Conservation (phyloP, 768 basidiomycete species). For the Gloeostereum incarnatum region DNA sequence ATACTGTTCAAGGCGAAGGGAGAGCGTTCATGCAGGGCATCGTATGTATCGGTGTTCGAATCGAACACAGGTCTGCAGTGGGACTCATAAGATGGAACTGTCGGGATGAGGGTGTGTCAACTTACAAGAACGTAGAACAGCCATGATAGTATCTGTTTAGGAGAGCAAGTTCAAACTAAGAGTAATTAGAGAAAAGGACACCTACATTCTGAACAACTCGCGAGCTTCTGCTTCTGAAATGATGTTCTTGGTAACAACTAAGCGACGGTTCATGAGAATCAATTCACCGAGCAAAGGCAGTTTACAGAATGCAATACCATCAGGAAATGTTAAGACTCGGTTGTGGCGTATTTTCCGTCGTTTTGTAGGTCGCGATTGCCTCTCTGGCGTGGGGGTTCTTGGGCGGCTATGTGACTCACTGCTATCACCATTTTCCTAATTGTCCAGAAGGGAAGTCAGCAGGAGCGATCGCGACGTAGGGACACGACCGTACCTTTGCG, state of each 20-base stretch:
- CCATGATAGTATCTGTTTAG: constrained; percentile 74
- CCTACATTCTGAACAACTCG: constrained; percentile 79
- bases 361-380: constrained; percentile 59
- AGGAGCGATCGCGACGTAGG: not conserved
- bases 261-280: constrained; percentile 3
- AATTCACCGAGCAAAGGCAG: no score
- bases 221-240: constrained; percentile 78
- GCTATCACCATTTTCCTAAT: constrained; percentile 72
- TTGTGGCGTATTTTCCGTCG: constrained; percentile 65
- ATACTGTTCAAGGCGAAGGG: constrained; percentile 92
- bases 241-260: constrained; percentile 79
- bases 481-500: constrained; percentile 45
- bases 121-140: constrained; percentile 77
- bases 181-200: no score
- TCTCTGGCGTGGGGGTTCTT: constrained; percentile 64
- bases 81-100: constrained; percentile 1
- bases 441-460: constrained; percentile 5
- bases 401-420: constrained; percentile 72
- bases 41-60: constrained; percentile 72
- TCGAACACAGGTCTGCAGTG: constrained; percentile 69
- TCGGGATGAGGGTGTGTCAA: constrained; percentile 14
- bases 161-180: constrained; percentile 7
- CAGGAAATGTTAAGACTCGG: constrained; percentile 60
- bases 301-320: constrained; percentile 39
- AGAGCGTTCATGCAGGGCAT: constrained; percentile 77